Percentiles rank a stretch among this genome's conserved stretches.
Conservation (phyloP, 2,329 filamentous ascomycete species). For the Aspergillus pseudonomiae region DNA sequence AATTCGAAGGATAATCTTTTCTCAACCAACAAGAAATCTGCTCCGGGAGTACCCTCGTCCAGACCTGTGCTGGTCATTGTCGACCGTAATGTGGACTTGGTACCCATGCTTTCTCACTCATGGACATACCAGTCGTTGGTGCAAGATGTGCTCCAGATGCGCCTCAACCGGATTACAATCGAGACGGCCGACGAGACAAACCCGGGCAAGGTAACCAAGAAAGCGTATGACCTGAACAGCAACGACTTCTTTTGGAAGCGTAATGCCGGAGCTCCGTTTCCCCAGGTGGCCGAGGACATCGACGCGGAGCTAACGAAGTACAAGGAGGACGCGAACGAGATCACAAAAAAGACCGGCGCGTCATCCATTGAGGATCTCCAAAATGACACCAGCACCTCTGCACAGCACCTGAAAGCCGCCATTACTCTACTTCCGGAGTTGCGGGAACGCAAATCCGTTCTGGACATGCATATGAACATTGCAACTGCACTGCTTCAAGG, state of each 20-base stretch:
- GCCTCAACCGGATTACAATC: constrained; percentile 91
- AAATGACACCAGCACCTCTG: constrained; percentile 83
- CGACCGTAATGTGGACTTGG: constrained; percentile 91
- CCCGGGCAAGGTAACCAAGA: constrained; percentile 75
- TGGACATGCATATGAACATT: constrained; percentile 99
- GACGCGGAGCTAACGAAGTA: constrained; percentile 91
- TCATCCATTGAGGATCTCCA: constrained; percentile 90
- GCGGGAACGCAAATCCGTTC: constrained; percentile 83
- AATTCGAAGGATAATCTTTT: constrained; percentile 99
- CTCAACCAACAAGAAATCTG: constrained; percentile 66
- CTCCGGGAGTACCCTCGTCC: constrained; percentile 67
- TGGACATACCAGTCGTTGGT: constrained; percentile 89
- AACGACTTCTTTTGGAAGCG: constrained; percentile 97
- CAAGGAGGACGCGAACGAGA: constrained; percentile 90
- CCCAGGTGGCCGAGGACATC: constrained; percentile 94
- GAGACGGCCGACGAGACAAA: constrained; percentile 81
- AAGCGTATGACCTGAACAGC: constrained; percentile 83
- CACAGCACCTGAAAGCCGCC: constrained; percentile 92
- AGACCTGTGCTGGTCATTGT: constrained; percentile 90
- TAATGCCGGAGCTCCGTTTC: constrained; percentile 88
- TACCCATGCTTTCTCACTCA: constrained; percentile 98
- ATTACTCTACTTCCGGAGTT: constrained; percentile 92
- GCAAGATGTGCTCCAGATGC: constrained; percentile 75
- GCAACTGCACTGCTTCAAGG: constrained; percentile 76
- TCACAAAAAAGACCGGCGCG: constrained; percentile 93